Conservation (phyloP, 495 filamentous ascomycete genomes). For the Podospora pseudocomata region DNA sequence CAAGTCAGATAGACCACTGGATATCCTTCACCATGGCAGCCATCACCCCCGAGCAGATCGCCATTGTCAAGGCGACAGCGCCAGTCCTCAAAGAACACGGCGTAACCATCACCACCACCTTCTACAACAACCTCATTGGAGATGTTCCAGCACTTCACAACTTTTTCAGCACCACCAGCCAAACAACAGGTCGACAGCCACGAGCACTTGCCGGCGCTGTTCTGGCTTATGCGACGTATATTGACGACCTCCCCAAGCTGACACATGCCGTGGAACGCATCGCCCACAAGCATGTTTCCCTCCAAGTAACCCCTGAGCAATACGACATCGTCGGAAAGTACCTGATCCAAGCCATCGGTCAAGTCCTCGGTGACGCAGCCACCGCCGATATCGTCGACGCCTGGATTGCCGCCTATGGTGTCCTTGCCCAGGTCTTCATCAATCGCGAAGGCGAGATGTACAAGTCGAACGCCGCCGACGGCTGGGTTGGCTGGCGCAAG, state of each 20-base stretch:
- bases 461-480: conserved; percentile 42
- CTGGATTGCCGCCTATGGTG: conserved; percentile 62
- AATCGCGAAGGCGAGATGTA: conserved; percentile 58
- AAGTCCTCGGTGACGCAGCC: conserved; percentile 63
- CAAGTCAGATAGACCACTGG: not conserved
- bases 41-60: conserved; percentile 42
- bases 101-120: conserved; percentile 58
- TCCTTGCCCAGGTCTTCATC: conserved; percentile 65
- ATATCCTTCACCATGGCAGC: conserved; percentile 21
- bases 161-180: conserved; percentile 66
- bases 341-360: conserved; percentile 64
- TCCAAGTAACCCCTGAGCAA: conserved; percentile 63
- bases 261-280: conserved; percentile 64
- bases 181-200: conserved; percentile 61
- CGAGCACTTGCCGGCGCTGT: conserved; percentile 62
- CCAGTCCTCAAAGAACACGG: conserved; percentile 65
- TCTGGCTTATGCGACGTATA: conserved; percentile 66
- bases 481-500: conserved; percentile 64
- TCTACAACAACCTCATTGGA: conserved; percentile 65
- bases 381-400: conserved; percentile 64
- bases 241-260: conserved; percentile 64
- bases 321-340: conserved; percentile 66
- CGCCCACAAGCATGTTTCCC: conserved; percentile 69
- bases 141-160: conserved; percentile 59
- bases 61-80: conserved; percentile 57